Conservation (phyloP, 1,139 yeast genomes). For the Lodderomyces pseudojiufengensis region DNA sequence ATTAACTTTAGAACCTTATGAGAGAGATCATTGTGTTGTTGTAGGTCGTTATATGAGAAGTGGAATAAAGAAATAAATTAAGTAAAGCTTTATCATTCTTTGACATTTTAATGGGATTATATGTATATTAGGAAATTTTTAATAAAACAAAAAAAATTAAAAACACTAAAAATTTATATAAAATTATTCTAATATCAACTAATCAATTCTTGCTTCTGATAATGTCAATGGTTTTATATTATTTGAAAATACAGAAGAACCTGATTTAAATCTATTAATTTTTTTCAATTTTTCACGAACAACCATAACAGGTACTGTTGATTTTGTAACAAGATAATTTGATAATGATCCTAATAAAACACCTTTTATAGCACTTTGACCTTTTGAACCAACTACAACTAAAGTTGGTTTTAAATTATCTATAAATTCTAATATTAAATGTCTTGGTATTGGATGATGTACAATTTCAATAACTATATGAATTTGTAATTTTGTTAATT, state of each 20-base stretch:
- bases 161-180: neutral
- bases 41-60: slow-evolving; percentile 96
- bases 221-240: slow-evolving; percentile 49
- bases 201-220: slow-evolving; percentile 49
- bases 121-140: slow-evolving; percentile 2
- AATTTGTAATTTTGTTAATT: slow-evolving; percentile 69
- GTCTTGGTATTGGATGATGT: slow-evolving; percentile 86
- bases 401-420: slow-evolving; percentile 80
- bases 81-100: too few relatives aligned
- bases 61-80: slow-evolving; percentile 53
- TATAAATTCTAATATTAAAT: slow-evolving; percentile 75
- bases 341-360: slow-evolving; percentile 73
- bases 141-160: neutral
- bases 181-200: slow-evolving; percentile 2
- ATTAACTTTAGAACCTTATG: slow-evolving; percentile 97
- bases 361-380: slow-evolving; percentile 72
- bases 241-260: slow-evolving; percentile 46
- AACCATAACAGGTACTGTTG: slow-evolving; percentile 87
- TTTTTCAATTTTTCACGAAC: slow-evolving; percentile 80
- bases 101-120: too few relatives aligned
- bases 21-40: slow-evolving; percentile 99
- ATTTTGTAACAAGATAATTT: slow-evolving; percentile 71
- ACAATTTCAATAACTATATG: slow-evolving; percentile 74
- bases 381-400: slow-evolving; percentile 80
- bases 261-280: slow-evolving; percentile 55